phyloP scores from a whole-genome alignment of 2,329 filamentous ascomycete species.

The Talaromyces sp. region DNA sequence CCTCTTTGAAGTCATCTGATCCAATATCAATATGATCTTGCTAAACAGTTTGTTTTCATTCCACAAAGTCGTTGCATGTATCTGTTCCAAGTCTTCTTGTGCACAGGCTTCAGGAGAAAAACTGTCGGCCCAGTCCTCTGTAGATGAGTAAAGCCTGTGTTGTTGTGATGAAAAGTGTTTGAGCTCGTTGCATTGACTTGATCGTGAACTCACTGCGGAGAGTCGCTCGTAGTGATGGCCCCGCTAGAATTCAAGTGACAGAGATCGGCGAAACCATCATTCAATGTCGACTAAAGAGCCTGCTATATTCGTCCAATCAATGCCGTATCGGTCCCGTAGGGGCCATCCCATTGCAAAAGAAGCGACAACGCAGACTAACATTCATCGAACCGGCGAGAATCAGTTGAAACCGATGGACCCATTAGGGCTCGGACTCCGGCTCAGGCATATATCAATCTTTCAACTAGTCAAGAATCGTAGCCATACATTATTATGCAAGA shows the following conservation, averaged over 20 bases:
- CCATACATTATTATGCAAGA: not conserved
- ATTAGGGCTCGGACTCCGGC: constrained; percentile 1
- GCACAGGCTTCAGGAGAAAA: not conserved
- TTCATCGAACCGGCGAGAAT: not conserved
- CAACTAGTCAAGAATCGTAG: not conserved
- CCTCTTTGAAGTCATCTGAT: not conserved
- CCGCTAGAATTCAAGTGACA: not conserved
- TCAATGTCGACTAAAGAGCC: not conserved
- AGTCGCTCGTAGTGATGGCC: not conserved
- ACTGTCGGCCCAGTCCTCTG: not conserved
- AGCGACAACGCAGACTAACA: not conserved
- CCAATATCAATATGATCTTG: not conserved
- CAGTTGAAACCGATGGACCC: not conserved
- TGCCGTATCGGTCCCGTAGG: not conserved
- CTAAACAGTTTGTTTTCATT: not conserved
- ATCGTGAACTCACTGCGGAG: not conserved
- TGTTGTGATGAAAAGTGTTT: not conserved
- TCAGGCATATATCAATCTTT: not conserved
- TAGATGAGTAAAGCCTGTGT: not conserved
- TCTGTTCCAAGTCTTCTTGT: not conserved
- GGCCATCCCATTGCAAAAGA: not conserved
- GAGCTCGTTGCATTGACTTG: not conserved
- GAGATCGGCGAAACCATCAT: not conserved
- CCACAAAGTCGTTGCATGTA: not conserved
- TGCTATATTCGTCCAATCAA: not conserved